Evolutionary conservation across 768 basidiomycete species (phyloP), one percentile per base, ranked within the genome.

Genomic region (Amanita molliuscula): DNA sequence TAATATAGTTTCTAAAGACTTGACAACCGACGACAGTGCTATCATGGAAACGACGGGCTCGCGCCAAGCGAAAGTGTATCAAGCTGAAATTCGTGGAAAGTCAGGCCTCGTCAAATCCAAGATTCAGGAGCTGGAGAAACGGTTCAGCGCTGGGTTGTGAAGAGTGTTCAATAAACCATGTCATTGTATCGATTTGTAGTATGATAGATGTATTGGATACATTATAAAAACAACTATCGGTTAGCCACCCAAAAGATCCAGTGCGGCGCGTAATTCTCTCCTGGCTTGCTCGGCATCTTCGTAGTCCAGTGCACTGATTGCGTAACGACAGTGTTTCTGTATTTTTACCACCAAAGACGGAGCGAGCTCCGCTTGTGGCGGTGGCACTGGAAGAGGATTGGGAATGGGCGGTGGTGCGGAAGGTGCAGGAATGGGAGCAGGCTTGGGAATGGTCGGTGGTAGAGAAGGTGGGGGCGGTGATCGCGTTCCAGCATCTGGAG

Each of bases 291-390:
- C 85, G 8, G 74, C 73, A 64, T 99, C 95, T 61, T 98, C 95
- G 62, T 94, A 97, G 61, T 97, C 92, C 48, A 99, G 71, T n/a
- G 96, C 81, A 26, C 88, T 91, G 51, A 97, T 89, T 6, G 95
- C 95, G 67, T 86, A 96, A 47, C 78, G 77, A 57, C 92, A 92
- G 58, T 94, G 92, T 61, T 88, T 96, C 72, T 99, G 94, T 11
- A 79, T 80, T 54, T 84, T 79, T 16, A 82, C 72, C 21, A 96
- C 75, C 47, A 81, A 61, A 47, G 69, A 69, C 3, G 86, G 80
- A 1, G 85, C 79, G 41, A 92, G 65, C 28, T 82, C 81, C 7
- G 70, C 43, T 26, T 61, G 56, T 15, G 62, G 56, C 1, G 60
- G 55, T 31, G 50, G 60, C 7, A 60, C 59, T 3, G 63, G 51